A percentile compares a stretch with the other conserved stretches of the same genome.
These are phyloP conservation scores for Elongisporangium prolatum DNA, from an alignment of 352 stramenopile species.

Conservation along the genomic window DNA sequence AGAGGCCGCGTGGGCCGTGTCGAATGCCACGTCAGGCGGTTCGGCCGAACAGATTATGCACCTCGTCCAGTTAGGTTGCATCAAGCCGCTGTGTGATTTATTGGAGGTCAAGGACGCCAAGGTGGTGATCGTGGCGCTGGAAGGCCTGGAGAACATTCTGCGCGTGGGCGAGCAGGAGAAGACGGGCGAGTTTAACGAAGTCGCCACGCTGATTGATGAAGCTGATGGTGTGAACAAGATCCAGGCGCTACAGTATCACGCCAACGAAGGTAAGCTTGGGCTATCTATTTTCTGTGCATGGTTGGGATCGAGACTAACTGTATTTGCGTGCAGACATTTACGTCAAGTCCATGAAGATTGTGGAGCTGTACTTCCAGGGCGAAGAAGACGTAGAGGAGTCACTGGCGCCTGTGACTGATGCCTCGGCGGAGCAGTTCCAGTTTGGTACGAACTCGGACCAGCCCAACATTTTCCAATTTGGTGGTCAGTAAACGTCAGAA, in stretches of 20 bases:
- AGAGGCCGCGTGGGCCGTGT: slow-evolving; percentile 98
- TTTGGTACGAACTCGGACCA: slow-evolving; percentile 61
- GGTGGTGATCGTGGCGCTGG: slow-evolving; percentile 98
- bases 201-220: slow-evolving; percentile 95
- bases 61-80: slow-evolving; percentile 94
- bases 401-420: slow-evolving; percentile 65
- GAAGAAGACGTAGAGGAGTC: slow-evolving; percentile 95
- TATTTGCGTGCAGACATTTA: slow-evolving; percentile 65
- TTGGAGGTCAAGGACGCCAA: slow-evolving; percentile 96
- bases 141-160: slow-evolving; percentile 99
- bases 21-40: slow-evolving; percentile 95
- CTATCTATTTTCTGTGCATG: slow-evolving; percentile 20
- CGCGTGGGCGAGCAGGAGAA: slow-evolving; percentile 83
- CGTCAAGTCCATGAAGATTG: slow-evolving; percentile 94
- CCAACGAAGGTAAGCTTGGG: slow-evolving; percentile 91
- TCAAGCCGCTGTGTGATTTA: slow-evolving; percentile 96
- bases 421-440: slow-evolving; percentile 73
- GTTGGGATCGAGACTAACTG: neutral
- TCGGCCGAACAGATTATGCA: slow-evolving; percentile 96
- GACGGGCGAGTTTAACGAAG: slow-evolving; percentile 87
- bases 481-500: slow-evolving; percentile 44
- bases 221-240: slow-evolving; percentile 97
- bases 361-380: slow-evolving; percentile 97
- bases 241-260: slow-evolving; percentile 97
- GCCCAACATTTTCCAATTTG: slow-evolving; percentile 83